Percentiles rank a stretch among this genome's conserved stretches.
Evolutionary conservation across 352 stramenopile genomes (phyloP).

Genomic region (Globisporangium cederbergense): DNA sequence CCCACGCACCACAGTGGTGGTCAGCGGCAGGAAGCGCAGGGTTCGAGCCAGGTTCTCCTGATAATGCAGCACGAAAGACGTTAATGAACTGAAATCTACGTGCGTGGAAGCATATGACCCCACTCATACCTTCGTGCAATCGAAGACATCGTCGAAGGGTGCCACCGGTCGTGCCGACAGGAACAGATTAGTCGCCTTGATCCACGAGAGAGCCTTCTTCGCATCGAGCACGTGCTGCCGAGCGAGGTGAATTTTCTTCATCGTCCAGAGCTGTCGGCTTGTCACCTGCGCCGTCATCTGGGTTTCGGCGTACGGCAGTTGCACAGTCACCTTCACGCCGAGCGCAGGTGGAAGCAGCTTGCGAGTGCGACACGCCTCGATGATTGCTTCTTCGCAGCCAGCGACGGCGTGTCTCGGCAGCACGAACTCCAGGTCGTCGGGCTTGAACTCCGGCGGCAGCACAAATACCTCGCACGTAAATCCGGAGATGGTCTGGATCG

Average conservation of each 20-base stretch:
- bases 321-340: constrained; percentile 4
- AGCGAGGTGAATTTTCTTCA: background rate
- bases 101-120: background rate
- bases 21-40: constrained; percentile 1
- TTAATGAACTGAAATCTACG: background rate
- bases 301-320: background rate
- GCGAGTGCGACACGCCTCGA: background rate
- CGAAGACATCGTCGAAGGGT: constrained; percentile 6
- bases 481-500: constrained; percentile 1
- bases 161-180: background rate
- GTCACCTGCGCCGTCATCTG: background rate
- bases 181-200: background rate
- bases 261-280: constrained; percentile 3
- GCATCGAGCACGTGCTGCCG: constrained; percentile 1
- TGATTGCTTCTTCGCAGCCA: constrained; percentile 1
- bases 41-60: background rate
- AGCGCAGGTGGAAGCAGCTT: background rate
- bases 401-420: constrained; percentile 3
- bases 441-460: background rate
- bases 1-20: background rate
- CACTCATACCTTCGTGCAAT: background rate
- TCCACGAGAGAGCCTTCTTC: background rate
- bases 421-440: constrained; percentile 5
- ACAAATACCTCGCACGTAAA: constrained; percentile 5
- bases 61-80: background rate